Evolutionary conservation across 164 flowering plant species (phyloP).

Genomic region (Stephania cephalantha): DNA sequence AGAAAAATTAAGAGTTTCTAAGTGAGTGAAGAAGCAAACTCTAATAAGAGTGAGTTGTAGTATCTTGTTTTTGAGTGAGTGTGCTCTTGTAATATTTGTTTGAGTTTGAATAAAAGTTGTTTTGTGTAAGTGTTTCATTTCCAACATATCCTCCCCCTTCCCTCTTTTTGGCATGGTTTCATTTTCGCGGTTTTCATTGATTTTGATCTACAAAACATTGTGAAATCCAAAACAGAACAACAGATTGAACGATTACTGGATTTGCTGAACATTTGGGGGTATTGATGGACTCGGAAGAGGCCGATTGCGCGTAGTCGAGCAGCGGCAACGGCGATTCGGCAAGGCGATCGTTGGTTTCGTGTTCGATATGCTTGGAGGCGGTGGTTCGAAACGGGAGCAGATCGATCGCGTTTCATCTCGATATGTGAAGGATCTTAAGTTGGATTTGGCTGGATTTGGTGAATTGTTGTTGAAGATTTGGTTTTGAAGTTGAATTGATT

Average conservation of each 20-base stretch:
- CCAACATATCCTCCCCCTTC: too few relatives aligned
- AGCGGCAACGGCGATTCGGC: constrained; percentile 7
- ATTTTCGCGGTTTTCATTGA: too few relatives aligned
- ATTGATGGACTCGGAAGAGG: constrained; percentile 35
- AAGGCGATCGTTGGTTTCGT: constrained; percentile 22
- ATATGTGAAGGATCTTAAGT: constrained; percentile 16
- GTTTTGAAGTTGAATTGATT: not conserved
- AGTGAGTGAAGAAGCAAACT: too few relatives aligned
- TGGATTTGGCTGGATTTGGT: not conserved
- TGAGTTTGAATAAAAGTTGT: too few relatives aligned
- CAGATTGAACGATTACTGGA: not conserved
- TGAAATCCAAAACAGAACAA: too few relatives aligned
- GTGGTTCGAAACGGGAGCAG: constrained; percentile 35
- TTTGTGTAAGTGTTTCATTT: too few relatives aligned
- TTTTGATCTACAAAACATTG: too few relatives aligned
- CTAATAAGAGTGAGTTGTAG: too few relatives aligned
- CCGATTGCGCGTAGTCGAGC: constrained; percentile 15
- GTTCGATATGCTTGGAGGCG: constrained; percentile 54
- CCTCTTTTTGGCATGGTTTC: too few relatives aligned
- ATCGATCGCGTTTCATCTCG: constrained; percentile 57
- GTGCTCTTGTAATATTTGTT: too few relatives aligned
- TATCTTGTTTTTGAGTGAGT: too few relatives aligned
- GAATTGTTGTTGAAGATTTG: constrained; percentile 1
- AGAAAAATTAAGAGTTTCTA: too few relatives aligned
- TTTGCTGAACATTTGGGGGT: not conserved